A percentile compares a stretch with the other conserved stretches of the same genome.
phyloP scores from a whole-genome alignment of 2,329 filamentous ascomycete genomes.

The Verticillium dahliae region DNA sequence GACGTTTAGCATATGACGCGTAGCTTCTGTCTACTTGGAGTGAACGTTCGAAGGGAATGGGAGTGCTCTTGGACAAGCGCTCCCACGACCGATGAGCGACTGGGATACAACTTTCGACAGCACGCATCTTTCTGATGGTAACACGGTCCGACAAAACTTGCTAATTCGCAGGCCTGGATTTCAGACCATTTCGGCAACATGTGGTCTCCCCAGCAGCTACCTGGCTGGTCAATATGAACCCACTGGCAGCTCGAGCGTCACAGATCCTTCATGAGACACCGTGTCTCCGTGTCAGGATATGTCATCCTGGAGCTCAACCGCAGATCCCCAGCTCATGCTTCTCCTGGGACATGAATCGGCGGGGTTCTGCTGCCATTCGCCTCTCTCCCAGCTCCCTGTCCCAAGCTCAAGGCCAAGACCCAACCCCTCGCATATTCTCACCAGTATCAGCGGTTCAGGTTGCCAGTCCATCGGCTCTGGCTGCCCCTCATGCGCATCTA shows the following conservation, averaged over 20 bases:
- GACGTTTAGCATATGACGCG: not conserved
- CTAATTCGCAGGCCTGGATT: too few relatives aligned
- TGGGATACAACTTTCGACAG: too few relatives aligned
- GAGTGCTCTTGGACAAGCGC: not conserved
- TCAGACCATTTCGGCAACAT: too few relatives aligned
- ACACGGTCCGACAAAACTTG: too few relatives aligned
- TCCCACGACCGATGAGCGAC: too few relatives aligned
- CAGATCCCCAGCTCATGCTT: not conserved
- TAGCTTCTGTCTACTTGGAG: not conserved
- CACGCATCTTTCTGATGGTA: too few relatives aligned
- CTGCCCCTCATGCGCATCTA: not conserved
- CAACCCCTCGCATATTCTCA: conserved; percentile 2
- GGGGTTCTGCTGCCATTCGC: not conserved
- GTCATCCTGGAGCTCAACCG: not conserved
- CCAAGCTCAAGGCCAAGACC: not conserved
- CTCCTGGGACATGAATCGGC: not conserved
- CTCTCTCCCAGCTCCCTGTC: not conserved
- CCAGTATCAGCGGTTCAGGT: conserved; percentile 13
- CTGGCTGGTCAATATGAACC: too few relatives aligned
- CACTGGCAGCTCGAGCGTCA: too few relatives aligned
- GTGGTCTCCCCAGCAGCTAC: too few relatives aligned
- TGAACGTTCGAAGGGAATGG: not conserved
- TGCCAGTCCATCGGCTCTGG: conserved; percentile 19
- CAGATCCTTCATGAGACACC: too few relatives aligned
- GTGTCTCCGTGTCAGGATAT: not conserved